Percentiles rank a stretch among this genome's conserved stretches.
phyloP scores from a whole-genome alignment of 345 rosid species.

The Microthlaspi erraticum region DNA sequence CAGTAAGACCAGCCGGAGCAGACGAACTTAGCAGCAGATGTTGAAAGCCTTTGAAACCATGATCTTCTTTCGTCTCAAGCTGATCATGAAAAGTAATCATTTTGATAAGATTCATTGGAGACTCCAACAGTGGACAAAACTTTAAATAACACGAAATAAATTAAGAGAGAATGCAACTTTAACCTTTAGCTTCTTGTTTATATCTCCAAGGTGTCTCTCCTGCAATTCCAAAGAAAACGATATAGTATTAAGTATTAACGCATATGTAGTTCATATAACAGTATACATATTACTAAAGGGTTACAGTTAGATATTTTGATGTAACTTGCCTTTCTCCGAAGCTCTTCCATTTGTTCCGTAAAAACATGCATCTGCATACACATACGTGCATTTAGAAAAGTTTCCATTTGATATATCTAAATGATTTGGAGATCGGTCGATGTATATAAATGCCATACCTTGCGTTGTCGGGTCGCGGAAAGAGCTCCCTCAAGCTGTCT shows the following conservation, averaged over 20 bases:
- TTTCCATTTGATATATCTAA: background rate
- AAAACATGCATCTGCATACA: constrained; percentile 58
- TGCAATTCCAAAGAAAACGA: constrained; percentile 34
- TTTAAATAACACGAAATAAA: background rate
- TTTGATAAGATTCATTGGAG: background rate
- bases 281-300: background rate
- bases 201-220: constrained; percentile 81
- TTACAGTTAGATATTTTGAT: constrained; percentile 11
- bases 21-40: constrained; percentile 49
- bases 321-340: constrained; percentile 63
- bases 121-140: background rate
- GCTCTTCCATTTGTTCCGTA: constrained; percentile 76
- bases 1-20: background rate
- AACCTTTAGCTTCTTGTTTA: constrained; percentile 68
- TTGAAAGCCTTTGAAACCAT: constrained; percentile 54
- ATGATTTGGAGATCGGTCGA: background rate
- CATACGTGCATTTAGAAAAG: background rate
- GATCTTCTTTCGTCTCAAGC: constrained; percentile 64
- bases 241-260: constrained; percentile 1
- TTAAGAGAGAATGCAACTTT: background rate
- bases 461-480: constrained; percentile 65
- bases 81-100: constrained; percentile 30
- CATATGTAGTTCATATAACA: background rate
- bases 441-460: constrained; percentile 44
- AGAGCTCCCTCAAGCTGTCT: constrained; percentile 81